These are phyloP conservation scores for Trypanosomatidae sp. DNA, from an alignment of 208 protist species.

Conservation along the genomic window DNA sequence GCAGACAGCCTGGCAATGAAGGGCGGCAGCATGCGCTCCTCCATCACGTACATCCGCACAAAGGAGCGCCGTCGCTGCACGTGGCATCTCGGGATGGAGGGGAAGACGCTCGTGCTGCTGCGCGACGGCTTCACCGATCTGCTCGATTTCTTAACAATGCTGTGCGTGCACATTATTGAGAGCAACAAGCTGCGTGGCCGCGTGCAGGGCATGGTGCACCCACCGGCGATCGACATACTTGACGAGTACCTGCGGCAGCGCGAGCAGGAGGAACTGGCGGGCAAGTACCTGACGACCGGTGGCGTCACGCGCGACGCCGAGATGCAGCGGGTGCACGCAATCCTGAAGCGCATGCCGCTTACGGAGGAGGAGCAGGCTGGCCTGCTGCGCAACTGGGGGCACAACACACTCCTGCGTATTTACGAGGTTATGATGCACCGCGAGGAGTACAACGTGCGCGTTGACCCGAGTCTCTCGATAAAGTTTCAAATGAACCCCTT, in stretches of 20 bases:
- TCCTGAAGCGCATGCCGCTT: slow-evolving; percentile 68
- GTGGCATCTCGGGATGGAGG: slow-evolving; percentile 86
- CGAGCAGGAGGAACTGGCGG: slow-evolving; percentile 44
- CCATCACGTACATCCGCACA: slow-evolving; percentile 70
- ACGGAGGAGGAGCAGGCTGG: slow-evolving; percentile 63
- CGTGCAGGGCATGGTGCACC: slow-evolving; percentile 83
- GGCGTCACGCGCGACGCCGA: slow-evolving; percentile 39
- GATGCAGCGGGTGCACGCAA: slow-evolving; percentile 42
- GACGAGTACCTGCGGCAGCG: slow-evolving; percentile 64
- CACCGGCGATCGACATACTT: slow-evolving; percentile 79
- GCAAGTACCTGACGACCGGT: slow-evolving; percentile 21
- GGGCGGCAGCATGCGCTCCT: slow-evolving; percentile 38
- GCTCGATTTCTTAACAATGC: slow-evolving; percentile 87
- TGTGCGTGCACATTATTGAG: slow-evolving; percentile 91
- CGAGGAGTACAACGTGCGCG: slow-evolving; percentile 88
- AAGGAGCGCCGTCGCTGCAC: slow-evolving; percentile 86
- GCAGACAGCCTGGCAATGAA: slow-evolving; percentile 22
- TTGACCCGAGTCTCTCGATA: slow-evolving; percentile 78
- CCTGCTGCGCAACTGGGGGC: slow-evolving; percentile 65
- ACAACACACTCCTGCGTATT: slow-evolving; percentile 65
- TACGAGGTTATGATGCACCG: slow-evolving; percentile 92
- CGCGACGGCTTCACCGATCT: slow-evolving; percentile 88
- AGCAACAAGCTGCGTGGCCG: slow-evolving; percentile 86
- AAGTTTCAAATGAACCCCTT: slow-evolving; percentile 85
- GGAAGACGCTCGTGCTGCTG: slow-evolving; percentile 85